A percentile compares a stretch with the other conserved stretches of the same genome.
These are phyloP conservation scores for Melaleuca quinquenervia DNA, from an alignment of 345 rosid species.

Conservation along the genomic window DNA sequence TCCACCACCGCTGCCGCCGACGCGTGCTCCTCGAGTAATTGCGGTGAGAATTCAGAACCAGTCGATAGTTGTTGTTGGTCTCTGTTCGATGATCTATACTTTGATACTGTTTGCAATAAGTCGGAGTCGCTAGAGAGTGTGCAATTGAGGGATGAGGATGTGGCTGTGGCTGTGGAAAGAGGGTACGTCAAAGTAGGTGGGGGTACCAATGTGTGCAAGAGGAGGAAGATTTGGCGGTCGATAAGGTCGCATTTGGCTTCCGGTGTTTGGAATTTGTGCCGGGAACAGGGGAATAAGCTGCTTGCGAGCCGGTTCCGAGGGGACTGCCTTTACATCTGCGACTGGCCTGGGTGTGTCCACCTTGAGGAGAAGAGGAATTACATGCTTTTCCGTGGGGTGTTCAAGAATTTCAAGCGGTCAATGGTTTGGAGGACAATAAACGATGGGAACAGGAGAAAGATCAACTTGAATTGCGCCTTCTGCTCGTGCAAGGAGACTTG, in stretches of 20 bases:
- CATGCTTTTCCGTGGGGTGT: slow-evolving; percentile 86
- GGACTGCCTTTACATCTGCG: slow-evolving; percentile 72
- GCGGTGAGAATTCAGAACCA: not conserved
- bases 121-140: slow-evolving; percentile 26
- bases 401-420: slow-evolving; percentile 75
- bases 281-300: slow-evolving; percentile 84
- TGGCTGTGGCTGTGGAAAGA: slow-evolving; percentile 13
- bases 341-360: slow-evolving; percentile 94
- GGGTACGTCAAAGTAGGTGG: slow-evolving; percentile 12
- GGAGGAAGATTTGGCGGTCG: slow-evolving; percentile 36
- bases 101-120: slow-evolving; percentile 42
- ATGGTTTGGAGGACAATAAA: slow-evolving; percentile 85
- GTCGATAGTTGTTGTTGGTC: slow-evolving; percentile 47
- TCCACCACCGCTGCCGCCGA: not conserved
- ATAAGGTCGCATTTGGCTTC: slow-evolving; percentile 62
- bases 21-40: not conserved
- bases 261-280: slow-evolving; percentile 62
- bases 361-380: slow-evolving; percentile 71
- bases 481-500: slow-evolving; percentile 69
- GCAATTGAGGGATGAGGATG: not conserved
- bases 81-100: slow-evolving; percentile 70
- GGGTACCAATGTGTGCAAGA: slow-evolving; percentile 20
- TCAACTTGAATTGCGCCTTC: slow-evolving; percentile 66
- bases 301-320: slow-evolving; percentile 86
- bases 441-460: slow-evolving; percentile 53